These are phyloP conservation scores for maize (Zea mays) DNA, from an alignment of 176 grass and related monocot genomes.

Conservation along the genomic window DNA sequence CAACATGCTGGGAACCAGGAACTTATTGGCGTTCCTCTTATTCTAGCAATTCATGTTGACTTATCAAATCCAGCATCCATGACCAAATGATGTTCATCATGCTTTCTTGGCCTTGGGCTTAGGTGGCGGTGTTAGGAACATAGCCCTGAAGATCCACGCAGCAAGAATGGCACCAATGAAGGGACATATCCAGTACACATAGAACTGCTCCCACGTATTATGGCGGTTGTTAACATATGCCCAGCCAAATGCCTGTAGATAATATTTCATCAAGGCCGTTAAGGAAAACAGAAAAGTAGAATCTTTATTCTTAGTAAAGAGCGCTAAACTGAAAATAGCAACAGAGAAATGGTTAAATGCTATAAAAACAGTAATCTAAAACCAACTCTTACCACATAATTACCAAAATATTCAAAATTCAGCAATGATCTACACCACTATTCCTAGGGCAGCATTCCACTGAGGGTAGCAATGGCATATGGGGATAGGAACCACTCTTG, in stretches of 20 bases:
- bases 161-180: conserved; percentile 80
- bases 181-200: conserved; percentile 99
- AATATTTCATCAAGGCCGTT: background rate
- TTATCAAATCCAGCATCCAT: background rate
- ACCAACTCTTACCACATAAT: background rate
- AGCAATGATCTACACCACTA: background rate
- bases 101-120: conserved; percentile 74
- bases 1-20: background rate
- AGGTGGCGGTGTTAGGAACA: conserved; percentile 44
- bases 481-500: background rate
- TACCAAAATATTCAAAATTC: background rate
- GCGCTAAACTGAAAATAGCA: background rate
- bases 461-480: conserved; percentile 1
- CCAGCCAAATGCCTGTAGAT: conserved; percentile 88
- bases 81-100: conserved; percentile 27
- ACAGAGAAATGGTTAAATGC: background rate
- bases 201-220: conserved; percentile 95
- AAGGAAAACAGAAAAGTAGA: background rate
- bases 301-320: background rate
- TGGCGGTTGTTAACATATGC: conserved; percentile 82
- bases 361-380: background rate
- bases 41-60: conserved; percentile 1
- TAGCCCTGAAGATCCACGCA: conserved; percentile 64
- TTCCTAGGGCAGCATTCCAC: background rate
- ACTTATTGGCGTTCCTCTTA: conserved; percentile 6